Base-by-base conservation (phyloP, 2,329 filamentous ascomycete genomes). In the Ramularia collo-cygni region DNA sequence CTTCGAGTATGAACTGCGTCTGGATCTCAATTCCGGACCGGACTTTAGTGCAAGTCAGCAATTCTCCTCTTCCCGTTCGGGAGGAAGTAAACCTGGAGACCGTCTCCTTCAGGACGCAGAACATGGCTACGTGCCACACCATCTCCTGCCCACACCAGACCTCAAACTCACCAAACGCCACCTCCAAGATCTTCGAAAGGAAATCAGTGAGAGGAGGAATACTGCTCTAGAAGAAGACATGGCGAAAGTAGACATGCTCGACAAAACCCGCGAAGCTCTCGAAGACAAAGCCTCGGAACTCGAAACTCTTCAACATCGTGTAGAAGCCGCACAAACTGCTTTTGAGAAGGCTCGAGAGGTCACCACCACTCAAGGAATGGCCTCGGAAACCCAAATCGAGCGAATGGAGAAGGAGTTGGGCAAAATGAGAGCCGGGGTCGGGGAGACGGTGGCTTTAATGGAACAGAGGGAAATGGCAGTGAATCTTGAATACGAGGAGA, bases 331-430 rank as follows among this genome's bases (percentile, higher is more conserved):
- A 0, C 85, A 94, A 61, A 86, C 94, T 57, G 89, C 95, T 60
- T 93, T 95, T 59, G 88, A 95, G 58, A 88, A 86, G 65, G 89
- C 87, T 14, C 90, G 90, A 59, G 92, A 67, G 47, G 77, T 79
- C 43, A 90, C 85, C 6, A 85, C 77, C 32, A 85, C 88, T 13
- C 87, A 95, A 61, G 93, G 93, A 67, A 77, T 90, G 60, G 83
- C 81, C 6, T 86, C 82, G 2, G 92, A 96, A 60, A 80, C 89
- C 7, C 90, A 96, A 63, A 95, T 98, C 55, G 92, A 98, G 65
- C 92, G 92, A 70, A 93, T 95, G 83, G 92, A 98, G 67, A 95
- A 95, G 65, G 89, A 98, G 62, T 70, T 98, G n/a, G 84, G 85
- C 33, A 86, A 88, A 61, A 94, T 96, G 86, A 77, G 89, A 29